These are phyloP conservation scores for Telfairia occidentalis DNA, from an alignment of 331 rosid species.

Conservation along the genomic window DNA sequence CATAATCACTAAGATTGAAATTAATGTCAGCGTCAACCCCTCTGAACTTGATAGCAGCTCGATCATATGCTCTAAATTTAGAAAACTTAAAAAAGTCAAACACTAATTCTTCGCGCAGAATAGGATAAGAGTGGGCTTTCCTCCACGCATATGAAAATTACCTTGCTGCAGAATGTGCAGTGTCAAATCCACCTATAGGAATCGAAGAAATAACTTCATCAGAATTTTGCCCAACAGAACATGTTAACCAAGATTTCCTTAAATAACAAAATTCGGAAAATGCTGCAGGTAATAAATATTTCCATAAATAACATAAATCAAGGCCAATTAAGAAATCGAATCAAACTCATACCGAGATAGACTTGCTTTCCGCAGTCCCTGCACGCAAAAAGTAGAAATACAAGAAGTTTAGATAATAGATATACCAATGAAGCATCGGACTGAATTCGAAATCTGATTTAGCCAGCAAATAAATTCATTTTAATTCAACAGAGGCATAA, in stretches of 20 bases:
- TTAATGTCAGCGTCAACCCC: slow-evolving; percentile 98
- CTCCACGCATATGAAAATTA: slow-evolving; percentile 15
- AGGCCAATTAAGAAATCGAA: slow-evolving; percentile 15
- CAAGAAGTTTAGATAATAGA: slow-evolving; percentile 1
- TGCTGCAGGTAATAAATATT: slow-evolving; percentile 11
- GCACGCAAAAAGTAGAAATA: slow-evolving; percentile 14
- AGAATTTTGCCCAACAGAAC: slow-evolving; percentile 29
- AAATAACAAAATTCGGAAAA: neutral
- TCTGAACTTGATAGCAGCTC: slow-evolving; percentile 96
- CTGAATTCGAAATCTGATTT: neutral
- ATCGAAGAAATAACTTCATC: slow-evolving; percentile 18
- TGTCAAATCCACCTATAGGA: slow-evolving; percentile 88
- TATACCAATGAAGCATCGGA: neutral
- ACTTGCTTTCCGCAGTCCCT: slow-evolving; percentile 99
- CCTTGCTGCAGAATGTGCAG: slow-evolving; percentile 99
- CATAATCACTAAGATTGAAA: slow-evolving; percentile 78
- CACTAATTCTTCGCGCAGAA: neutral
- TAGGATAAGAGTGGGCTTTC: neutral
- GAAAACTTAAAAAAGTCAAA: slow-evolving; percentile 13
- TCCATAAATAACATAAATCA: slow-evolving; percentile 8
- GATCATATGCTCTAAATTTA: slow-evolving; percentile 77
- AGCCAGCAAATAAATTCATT: neutral
- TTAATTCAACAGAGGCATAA: neutral
- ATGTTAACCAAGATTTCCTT: neutral
- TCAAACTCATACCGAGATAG: slow-evolving; percentile 67